Evolutionary conservation across 192 early-diverging fungal genomes (phyloP), one percentile per base, ranked within the genome.

Genomic region (Podila clonocystis): DNA sequence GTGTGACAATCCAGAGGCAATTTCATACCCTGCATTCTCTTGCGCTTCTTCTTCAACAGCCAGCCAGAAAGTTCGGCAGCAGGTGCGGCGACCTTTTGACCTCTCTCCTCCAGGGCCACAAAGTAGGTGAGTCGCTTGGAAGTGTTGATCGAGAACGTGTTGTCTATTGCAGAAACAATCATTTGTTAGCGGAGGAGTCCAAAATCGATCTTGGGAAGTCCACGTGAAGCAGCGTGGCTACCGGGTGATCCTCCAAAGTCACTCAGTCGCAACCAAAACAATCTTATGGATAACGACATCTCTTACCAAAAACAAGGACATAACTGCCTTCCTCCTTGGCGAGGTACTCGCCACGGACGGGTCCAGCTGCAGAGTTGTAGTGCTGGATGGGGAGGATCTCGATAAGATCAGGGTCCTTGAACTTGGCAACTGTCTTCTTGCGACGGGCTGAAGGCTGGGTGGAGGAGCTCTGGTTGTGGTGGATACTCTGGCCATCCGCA

Each of bases 341-440:
- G 19, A 78, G 72, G 80, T 87, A 93, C 33, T 86, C 82, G 28
- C 97, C 97, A 70, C 92, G 94, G 75, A 97, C 91, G 2, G 92
- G 94, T 15, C 88, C 87, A 67, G 92, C 92, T 19, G 94, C 85
- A 30, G 94, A 95, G 65, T 95, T 91, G 72, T 95, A 95, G 80
- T 96, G 96, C 59, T 92, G 85, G 29, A 96, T 88, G 20, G 93
- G 93, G 17, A 95, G 55, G 28, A 97, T 87, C 77, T 95, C 94
- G 9, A 85, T 78, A 33, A 95, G 86, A 19, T 90, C 88, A 20
- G 88, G 88, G 66, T 94, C 91, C 66, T 91, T 86, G 33, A 79
- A 82, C 68, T 82, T 82, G 63, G 71, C 86, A 50, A 50, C 86
- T 19, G 67, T 84, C 83, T 82, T 85, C 49, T 85, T 85, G 45